Base-by-base conservation (phyloP, 768 basidiomycete genomes). In the Naganishia vaughanmartiniae region DNA sequence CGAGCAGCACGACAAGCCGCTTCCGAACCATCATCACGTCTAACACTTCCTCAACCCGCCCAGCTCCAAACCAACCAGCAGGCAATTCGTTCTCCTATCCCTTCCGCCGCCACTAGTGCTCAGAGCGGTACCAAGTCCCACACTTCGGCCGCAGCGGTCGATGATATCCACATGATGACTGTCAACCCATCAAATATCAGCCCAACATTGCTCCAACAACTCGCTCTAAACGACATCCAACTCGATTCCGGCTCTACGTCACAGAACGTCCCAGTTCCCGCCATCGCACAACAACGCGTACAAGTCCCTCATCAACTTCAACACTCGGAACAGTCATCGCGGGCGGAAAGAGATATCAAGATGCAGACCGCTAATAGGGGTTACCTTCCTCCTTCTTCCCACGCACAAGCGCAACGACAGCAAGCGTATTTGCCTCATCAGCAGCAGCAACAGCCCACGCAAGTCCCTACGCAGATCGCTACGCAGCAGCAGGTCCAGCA, bases 151-250 rank as follows among this genome's bases (percentile, higher is more conserved):
- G 19, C 36, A 45, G 60, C 34, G 11, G 6, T 45, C 45, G 79
- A 77, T 33, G 90, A 92, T 77, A 83, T 90, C 7, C 88, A 88
- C 77, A 92, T 92, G 91, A 87, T 87, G 73, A 91, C 92, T 0
- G 87, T 90, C 33, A 90, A 87, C 78, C 74, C 54, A 39, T 54
- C 45, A 24, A 72, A 75, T 5, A 71, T 79, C 73, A 76, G 76
- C 57, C 78, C 80, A 1, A 71, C 74, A 21, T 73, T 79, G 74
- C 73, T 81, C 39, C 77, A 77, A 58, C 72, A 74, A 55, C 76
- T 79, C 31, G 73, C 77, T 48, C 73, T 72, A 2, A 42, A 70
- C 28, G 60, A 70, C 88, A 60, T 84, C 12, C 7, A 15, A n/a
- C 31, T 21, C 39, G 31, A 14, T 5, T 28, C 66, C 14, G 70